Evolutionary conservation across 331 rosid species (phyloP).

Genomic region (Acacia pycnantha): DNA sequence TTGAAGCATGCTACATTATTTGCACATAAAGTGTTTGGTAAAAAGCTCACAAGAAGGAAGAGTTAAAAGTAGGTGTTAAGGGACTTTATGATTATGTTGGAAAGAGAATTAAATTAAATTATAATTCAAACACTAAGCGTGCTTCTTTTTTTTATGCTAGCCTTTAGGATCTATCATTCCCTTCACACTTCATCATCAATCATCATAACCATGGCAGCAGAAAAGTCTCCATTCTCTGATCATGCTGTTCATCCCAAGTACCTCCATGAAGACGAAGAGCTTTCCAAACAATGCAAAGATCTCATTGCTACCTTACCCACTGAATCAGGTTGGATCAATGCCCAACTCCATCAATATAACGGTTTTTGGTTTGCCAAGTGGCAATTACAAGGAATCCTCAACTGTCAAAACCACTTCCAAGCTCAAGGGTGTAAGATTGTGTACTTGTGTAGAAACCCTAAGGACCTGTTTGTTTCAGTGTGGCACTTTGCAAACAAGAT

Average conservation of each 20-base stretch:
- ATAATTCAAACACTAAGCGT: no score
- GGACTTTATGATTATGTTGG: no score
- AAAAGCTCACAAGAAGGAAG: no score
- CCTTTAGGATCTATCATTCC: no score
- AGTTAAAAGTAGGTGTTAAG: no score
- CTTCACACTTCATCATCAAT: no score
- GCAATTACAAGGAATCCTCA: neutral
- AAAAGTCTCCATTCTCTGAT: neutral
- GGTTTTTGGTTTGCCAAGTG: neutral
- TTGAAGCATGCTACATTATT: no score
- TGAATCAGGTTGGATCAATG: neutral
- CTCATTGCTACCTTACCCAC: neutral
- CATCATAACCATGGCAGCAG: neutral
- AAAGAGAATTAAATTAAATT: no score
- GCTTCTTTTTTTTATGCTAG: no score
- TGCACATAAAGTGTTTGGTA: no score
- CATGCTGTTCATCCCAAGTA: neutral
- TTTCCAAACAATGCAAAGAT: neutral
- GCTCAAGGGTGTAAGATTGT: conserved; percentile 31
- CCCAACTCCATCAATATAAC: neutral
- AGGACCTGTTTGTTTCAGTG: conserved; percentile 42
- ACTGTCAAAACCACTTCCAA: neutral
- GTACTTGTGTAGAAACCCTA: conserved; percentile 46
- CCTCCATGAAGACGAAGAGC: neutral
- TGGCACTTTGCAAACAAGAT: conserved; percentile 39